These are phyloP conservation scores for Mrakia frigida DNA, from an alignment of 768 basidiomycete genomes.

Conservation along the genomic window DNA sequence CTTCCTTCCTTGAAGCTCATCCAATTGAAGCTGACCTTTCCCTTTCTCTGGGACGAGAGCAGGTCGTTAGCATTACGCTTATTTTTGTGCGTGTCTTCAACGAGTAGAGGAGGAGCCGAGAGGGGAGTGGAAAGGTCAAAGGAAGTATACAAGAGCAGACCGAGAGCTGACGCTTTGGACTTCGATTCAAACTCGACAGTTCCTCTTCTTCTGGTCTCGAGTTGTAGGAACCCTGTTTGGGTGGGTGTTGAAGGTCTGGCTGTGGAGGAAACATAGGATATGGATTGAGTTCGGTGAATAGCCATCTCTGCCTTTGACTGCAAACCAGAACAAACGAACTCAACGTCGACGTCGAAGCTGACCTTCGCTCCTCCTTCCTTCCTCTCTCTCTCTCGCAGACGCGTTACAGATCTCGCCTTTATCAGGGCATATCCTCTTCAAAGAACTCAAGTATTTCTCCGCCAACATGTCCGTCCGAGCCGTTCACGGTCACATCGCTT, in stretches of 20 bases:
- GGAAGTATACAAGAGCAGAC: neutral
- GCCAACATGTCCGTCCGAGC: slow-evolving; percentile 83
- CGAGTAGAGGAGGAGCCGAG: too few species aligned
- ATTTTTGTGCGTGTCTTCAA: slow-evolving; percentile 40
- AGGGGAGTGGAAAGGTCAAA: too few species aligned
- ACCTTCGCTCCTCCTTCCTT: neutral
- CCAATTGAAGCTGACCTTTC: neutral
- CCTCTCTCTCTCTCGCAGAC: slow-evolving; percentile 49
- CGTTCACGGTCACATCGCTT: slow-evolving; percentile 77
- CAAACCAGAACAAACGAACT: neutral
- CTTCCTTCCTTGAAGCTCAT: neutral
- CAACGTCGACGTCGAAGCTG: slow-evolving; percentile 11
- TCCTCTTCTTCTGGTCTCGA: slow-evolving; percentile 83
- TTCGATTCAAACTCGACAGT: slow-evolving; percentile 20
- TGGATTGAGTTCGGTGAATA: slow-evolving; percentile 75
- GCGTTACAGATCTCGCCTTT: slow-evolving; percentile 88
- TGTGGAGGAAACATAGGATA: slow-evolving; percentile 71
- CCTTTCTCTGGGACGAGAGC: neutral
- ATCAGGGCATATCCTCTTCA: slow-evolving; percentile 78
- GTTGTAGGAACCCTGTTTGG: slow-evolving; percentile 66
- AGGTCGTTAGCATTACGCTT: slow-evolving; percentile 40
- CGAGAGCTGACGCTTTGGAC: neutral
- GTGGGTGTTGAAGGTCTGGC: slow-evolving; percentile 59
- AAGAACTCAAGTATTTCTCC: slow-evolving; percentile 82
- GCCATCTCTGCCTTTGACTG: neutral